Percentiles rank a stretch among this genome's conserved stretches.
phyloP scores from a whole-genome alignment of 1,284 basidiomycete genomes.

The Farysia itapuensis region DNA sequence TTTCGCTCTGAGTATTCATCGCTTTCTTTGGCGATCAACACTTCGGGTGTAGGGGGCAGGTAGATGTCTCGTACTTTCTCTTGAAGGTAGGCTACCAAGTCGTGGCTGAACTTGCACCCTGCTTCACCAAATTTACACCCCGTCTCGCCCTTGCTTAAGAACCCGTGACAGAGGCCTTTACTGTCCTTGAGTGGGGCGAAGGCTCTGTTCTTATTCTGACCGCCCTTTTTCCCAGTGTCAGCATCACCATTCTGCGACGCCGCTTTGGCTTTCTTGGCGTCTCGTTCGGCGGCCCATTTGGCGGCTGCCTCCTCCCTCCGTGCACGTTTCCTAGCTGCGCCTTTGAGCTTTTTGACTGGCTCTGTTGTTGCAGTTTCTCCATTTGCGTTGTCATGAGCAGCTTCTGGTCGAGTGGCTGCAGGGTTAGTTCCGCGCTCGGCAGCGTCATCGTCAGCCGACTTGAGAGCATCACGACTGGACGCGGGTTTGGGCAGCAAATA shows the following conservation, averaged over 20 bases:
- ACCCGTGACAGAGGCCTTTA: conserved; percentile 17
- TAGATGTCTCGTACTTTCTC: conserved; percentile 75
- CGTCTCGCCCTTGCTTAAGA: conserved; percentile 12
- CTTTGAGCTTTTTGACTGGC: conserved; percentile 30
- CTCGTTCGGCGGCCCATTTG: conserved; percentile 5
- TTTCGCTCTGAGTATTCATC: conserved; percentile 4
- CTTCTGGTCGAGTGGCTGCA: background rate
- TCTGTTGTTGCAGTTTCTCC: background rate
- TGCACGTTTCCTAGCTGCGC: conserved; percentile 29
- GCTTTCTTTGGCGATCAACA: conserved; percentile 3
- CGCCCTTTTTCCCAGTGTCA: conserved; percentile 9
- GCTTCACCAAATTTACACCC: conserved; percentile 26
- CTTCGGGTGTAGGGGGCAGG: conserved; percentile 42
- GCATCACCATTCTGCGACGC: too few species aligned
- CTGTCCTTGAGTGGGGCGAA: conserved; percentile 22
- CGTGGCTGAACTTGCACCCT: conserved; percentile 76
- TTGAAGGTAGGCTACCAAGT: conserved; percentile 73
- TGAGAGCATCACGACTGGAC: background rate
- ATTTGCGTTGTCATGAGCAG: background rate
- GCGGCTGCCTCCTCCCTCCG: conserved; percentile 33
- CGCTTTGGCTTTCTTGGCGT: conserved; percentile 19
- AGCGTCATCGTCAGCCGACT: conserved; percentile 17
- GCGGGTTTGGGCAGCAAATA: conserved; percentile 26
- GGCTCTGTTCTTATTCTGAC: conserved; percentile 42
- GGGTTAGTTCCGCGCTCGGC: conserved; percentile 19